Base-by-base conservation (phyloP, 2,329 filamentous ascomycete genomes). In the Botryotinia globosa region DNA sequence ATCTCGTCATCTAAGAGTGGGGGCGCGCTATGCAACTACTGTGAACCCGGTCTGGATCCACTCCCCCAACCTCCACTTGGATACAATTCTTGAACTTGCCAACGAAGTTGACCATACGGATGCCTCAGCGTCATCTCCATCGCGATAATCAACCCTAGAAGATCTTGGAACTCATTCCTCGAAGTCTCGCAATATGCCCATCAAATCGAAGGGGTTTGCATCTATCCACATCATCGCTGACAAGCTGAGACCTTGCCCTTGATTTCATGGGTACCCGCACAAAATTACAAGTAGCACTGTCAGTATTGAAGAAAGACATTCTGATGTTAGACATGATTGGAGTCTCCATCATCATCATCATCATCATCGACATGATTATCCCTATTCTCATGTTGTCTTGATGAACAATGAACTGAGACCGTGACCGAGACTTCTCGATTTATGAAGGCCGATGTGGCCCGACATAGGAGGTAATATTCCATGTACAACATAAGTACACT, bases 361-460 rank as follows among this genome's bases (percentile, higher is more conserved):
- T 54, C 64, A 37, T 54, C 34, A 39, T n/a, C 22, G 48, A 48
- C 25, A 56, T 67, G 65, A 42, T 16, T 56, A 56, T 67, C 37
- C 34, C 37, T 56, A 10, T 56, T 32, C 34, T 39, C 45, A 25
- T 42, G 25, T 44, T 56, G 7, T n/a, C 12, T 18, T 68, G 65
- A 68, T 68, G 48, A 68, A 68, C 32, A 68, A 56, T 32, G n/a
- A 56, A 32, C 65, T 68, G 65, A 68, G 65, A 68, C 65, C 51
- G n/a, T 58, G 65, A 68, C 48, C 65, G 65, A 68, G 48, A 68
- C 65, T 68, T 68, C 65, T 56, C 51, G 65, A 25, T 42, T 42
- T n/a, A 32, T 56, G 45, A 39, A 42, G 64, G 25, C 65, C n/a
- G 48, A 58, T 56, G 25, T 56, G 65, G 25, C 48, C 48, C 65